These are phyloP conservation scores for Leccinum subgranulosum DNA, from an alignment of 768 basidiomycete species.

Conservation along the genomic window DNA sequence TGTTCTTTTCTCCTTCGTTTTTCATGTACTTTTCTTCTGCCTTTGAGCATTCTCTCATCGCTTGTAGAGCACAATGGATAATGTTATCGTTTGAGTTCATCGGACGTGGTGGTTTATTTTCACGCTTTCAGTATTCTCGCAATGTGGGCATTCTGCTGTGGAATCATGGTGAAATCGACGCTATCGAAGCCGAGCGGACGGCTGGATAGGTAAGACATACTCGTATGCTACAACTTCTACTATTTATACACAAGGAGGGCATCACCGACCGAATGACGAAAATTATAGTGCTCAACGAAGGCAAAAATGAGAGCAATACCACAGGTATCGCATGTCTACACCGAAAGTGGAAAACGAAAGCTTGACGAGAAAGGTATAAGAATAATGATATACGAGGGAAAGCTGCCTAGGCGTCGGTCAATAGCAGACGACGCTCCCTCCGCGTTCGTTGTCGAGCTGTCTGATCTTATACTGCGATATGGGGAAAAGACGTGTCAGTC, in stretches of 20 bases:
- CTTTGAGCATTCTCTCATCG: background rate
- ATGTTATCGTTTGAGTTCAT: background rate
- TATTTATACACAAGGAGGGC: background rate
- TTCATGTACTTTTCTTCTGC: background rate
- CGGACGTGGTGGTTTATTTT: too few relatives aligned
- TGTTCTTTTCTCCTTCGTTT: background rate
- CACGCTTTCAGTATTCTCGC: too few relatives aligned
- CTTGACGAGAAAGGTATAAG: background rate
- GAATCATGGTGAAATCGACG: background rate
- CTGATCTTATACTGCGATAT: slow-evolving; percentile 7
- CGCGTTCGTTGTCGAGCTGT: slow-evolving; percentile 8
- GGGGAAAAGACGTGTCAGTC: background rate
- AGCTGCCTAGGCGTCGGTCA: background rate
- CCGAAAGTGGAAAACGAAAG: background rate
- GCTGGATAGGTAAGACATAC: background rate
- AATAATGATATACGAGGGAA: background rate
- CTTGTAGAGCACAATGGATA: background rate
- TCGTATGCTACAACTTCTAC: background rate
- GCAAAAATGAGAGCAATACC: background rate
- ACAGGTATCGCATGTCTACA: too few relatives aligned
- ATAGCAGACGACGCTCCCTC: slow-evolving; percentile 3
- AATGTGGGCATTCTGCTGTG: background rate
- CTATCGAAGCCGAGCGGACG: background rate
- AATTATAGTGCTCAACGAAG: background rate
- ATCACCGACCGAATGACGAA: background rate